Conservation (phyloP, 2,329 filamentous ascomycete species). For the Talaromyces pinophilus region DNA sequence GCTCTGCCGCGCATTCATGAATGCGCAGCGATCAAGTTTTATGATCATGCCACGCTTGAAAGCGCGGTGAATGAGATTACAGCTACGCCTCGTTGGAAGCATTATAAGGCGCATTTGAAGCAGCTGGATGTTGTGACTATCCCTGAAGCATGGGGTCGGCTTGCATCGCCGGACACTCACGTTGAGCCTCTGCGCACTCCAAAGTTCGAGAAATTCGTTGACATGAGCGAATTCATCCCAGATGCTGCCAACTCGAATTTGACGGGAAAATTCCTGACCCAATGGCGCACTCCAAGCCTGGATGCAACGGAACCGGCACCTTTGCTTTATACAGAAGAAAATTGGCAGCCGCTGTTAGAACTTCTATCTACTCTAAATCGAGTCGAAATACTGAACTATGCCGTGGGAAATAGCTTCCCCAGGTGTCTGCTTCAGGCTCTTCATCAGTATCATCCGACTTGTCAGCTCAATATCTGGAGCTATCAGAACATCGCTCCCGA, state of each 20-base stretch:
- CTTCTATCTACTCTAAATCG: neutral
- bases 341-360: neutral
- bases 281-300: no score
- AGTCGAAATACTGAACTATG: constrained; percentile 2
- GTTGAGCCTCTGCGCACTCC: neutral
- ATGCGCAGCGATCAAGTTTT: neutral
- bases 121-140: constrained; percentile 1
- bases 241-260: neutral
- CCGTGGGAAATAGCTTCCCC: constrained; percentile 5
- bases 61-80: neutral
- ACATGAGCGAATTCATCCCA: constrained; percentile 1
- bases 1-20: constrained; percentile 4
- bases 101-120: neutral
- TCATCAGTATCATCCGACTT: constrained; percentile 7
- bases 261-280: neutral
- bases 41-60: neutral
- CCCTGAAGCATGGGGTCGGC: neutral
- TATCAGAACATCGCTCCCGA: neutral
- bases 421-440: neutral
- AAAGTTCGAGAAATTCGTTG: neutral
- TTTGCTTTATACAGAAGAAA: neutral
- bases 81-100: neutral
- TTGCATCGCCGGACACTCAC: neutral
- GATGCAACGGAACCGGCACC: no score
- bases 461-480: constrained; percentile 7